Base-by-base conservation (phyloP, 2,329 filamentous ascomycete species). In the Colletotrichum theobromicola region DNA sequence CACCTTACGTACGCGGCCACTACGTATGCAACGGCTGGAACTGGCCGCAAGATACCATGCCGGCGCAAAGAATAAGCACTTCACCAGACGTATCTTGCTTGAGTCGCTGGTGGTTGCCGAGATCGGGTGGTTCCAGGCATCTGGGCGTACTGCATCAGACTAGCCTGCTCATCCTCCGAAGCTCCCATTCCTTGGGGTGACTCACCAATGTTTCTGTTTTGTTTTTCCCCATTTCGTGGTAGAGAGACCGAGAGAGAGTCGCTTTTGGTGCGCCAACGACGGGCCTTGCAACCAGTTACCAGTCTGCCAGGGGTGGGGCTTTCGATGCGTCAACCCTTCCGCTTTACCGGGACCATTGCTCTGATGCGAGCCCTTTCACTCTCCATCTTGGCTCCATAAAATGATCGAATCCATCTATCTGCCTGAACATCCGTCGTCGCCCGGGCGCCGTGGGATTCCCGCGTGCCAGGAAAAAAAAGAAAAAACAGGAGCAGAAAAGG, bases 181-280 rank as follows among this genome's bases (percentile, higher is more conserved):
- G 68, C 72, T 46, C 28, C 34, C 53, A 53, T 63, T 61, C 57
- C 68, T 67, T 34, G 53, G 42, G 24, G 64, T 75, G 70, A 75
- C 57, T 75, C 73, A 73, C 70, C 24, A 60, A n/a, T 53, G 37
- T 71, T 71, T 53, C 53, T 67, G 34, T 63, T 64, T 64, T 68
- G 34, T 69, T 74, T 63, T 46, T 15, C 42, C 28, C 53, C 57
- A 16, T 34, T 13, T 18, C 13, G 13, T 35, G 26, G 18, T 28
- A 21, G 26, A 61, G n/a, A 26, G 32, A 26, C 18, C 21, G 12
- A 28, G 42, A 21, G 26, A 61, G n/a, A 26, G 32, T 26, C 18
- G 37, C 30, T 57, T n/a, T 32, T 16, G 16, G 32, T 37, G 65
- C 66, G 30, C 32, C 46, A 62, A 46, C 30, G 30, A 35, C 57